Evolutionary conservation across 352 stramenopile genomes (phyloP).

Genomic region (Phytophthora megakarya): DNA sequence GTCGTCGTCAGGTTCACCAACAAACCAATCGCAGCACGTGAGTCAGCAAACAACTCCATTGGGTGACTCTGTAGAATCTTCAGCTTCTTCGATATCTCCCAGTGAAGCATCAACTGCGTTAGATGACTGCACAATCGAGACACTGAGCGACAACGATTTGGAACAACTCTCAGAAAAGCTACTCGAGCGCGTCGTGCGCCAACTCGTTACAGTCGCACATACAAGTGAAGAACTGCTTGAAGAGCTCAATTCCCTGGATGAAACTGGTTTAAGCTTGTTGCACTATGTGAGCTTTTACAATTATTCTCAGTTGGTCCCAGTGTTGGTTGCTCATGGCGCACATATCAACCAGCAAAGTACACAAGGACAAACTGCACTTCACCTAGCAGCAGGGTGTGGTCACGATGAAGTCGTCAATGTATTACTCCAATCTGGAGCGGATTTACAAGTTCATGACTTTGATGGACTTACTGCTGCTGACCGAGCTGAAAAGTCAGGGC

Average conservation of each 20-base stretch:
- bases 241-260: slow-evolving; percentile 88
- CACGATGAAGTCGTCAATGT: slow-evolving; percentile 68
- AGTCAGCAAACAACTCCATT: slow-evolving; percentile 6
- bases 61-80: slow-evolving; percentile 1
- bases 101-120: slow-evolving; percentile 32
- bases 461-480: slow-evolving; percentile 74
- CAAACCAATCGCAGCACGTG: slow-evolving; percentile 12
- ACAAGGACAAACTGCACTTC: slow-evolving; percentile 82
- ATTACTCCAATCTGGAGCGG: slow-evolving; percentile 63
- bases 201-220: slow-evolving; percentile 80
- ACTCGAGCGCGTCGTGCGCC: slow-evolving; percentile 81
- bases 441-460: slow-evolving; percentile 71
- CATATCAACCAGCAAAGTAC: slow-evolving; percentile 87
- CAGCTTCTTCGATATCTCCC: slow-evolving; percentile 10
- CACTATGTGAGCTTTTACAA: slow-evolving; percentile 93
- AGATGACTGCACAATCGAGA: slow-evolving; percentile 80
- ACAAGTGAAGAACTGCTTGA: slow-evolving; percentile 83
- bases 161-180: slow-evolving; percentile 80
- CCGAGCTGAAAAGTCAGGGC: slow-evolving; percentile 78
- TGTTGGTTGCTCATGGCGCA: slow-evolving; percentile 80
- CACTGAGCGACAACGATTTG: slow-evolving; percentile 78
- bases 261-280: slow-evolving; percentile 85
- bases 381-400: slow-evolving; percentile 80
- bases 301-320: slow-evolving; percentile 75
- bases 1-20: slow-evolving; percentile 3